Percentiles rank a stretch among this genome's conserved stretches.
Evolutionary conservation across 768 basidiomycete genomes (phyloP).

Genomic region (Termitomyces sp.): DNA sequence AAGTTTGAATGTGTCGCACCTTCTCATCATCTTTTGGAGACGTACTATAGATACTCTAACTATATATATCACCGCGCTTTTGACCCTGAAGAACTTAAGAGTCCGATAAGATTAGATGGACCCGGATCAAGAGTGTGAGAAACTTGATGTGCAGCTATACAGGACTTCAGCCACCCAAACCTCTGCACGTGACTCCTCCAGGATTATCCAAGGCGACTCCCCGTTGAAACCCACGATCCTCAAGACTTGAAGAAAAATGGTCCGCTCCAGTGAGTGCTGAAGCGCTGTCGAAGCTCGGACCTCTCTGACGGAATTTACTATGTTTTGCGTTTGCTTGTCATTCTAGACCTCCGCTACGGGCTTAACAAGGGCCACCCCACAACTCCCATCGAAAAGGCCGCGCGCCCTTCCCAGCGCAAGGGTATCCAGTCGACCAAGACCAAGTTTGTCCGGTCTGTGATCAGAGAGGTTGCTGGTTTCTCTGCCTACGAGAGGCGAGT

Average conservation of each 20-base stretch:
- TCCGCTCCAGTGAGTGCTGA: constrained; percentile 61
- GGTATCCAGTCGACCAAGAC: constrained; percentile 86
- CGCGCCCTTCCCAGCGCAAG: constrained; percentile 87
- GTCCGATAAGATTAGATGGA: background rate
- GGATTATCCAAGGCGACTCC: constrained; percentile 17
- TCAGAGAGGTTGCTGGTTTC: constrained; percentile 97
- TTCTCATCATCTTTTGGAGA: background rate
- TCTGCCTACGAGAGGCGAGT: constrained; percentile 97
- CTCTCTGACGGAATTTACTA: constrained; percentile 8
- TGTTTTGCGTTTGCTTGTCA: constrained; percentile 3
- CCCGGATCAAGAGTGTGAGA: constrained; percentile 18
- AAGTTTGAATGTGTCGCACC: constrained; percentile 22
- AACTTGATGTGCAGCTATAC: constrained; percentile 41
- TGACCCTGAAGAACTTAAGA: background rate
- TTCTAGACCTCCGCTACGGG: constrained; percentile 76
- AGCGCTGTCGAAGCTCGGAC: background rate
- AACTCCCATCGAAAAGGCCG: constrained; percentile 69
- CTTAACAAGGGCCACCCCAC: constrained; percentile 87
- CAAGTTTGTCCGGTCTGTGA: constrained; percentile 87
- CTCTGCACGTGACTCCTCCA: constrained; percentile 27
- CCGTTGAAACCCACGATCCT: constrained; percentile 31
- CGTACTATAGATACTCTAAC: background rate
- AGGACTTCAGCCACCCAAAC: constrained; percentile 47
- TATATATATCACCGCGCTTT: background rate
- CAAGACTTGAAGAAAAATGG: constrained; percentile 69